Percentiles rank a stretch among this genome's conserved stretches.
phyloP scores from a whole-genome alignment of 345 rosid species.

The Gossypium anomalum region DNA sequence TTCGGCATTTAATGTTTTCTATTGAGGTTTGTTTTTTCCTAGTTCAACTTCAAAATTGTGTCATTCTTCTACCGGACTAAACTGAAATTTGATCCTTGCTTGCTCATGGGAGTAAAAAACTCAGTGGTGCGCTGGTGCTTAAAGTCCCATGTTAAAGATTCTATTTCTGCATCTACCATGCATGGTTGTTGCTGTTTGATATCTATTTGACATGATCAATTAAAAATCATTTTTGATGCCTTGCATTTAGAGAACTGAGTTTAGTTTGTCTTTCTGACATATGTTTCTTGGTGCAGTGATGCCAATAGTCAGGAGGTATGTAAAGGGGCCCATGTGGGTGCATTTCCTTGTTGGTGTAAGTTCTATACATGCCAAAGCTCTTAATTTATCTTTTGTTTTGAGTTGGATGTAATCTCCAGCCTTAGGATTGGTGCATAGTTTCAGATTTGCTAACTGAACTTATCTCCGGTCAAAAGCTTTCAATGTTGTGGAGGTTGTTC shows the following conservation, averaged over 20 bases:
- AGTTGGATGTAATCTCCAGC: neutral
- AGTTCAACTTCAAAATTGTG: neutral
- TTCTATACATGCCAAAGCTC: constrained; percentile 7
- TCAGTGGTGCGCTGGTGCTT: neutral
- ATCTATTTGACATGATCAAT: neutral
- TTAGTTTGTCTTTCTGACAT: constrained; percentile 1
- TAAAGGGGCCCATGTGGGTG: constrained; percentile 95
- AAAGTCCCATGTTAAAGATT: neutral
- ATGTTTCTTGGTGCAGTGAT: constrained; percentile 49
- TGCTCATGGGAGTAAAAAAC: neutral
- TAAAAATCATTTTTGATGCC: neutral
- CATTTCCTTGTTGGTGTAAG: constrained; percentile 96
- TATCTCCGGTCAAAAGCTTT: neutral
- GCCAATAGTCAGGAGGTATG: constrained; percentile 66
- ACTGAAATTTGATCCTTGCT: neutral
- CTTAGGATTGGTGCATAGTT: neutral
- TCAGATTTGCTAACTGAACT: neutral
- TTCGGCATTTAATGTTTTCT: neutral
- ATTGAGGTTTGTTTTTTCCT: neutral
- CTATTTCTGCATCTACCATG: neutral
- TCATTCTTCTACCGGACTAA: neutral
- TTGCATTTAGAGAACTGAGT: neutral
- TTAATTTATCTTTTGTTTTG: neutral
- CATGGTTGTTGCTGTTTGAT: neutral
- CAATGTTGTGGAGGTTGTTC: neutral